Evolutionary conservation across 495 filamentous ascomycete genomes (phyloP).

Genomic region (Aspergillus indologenus): DNA sequence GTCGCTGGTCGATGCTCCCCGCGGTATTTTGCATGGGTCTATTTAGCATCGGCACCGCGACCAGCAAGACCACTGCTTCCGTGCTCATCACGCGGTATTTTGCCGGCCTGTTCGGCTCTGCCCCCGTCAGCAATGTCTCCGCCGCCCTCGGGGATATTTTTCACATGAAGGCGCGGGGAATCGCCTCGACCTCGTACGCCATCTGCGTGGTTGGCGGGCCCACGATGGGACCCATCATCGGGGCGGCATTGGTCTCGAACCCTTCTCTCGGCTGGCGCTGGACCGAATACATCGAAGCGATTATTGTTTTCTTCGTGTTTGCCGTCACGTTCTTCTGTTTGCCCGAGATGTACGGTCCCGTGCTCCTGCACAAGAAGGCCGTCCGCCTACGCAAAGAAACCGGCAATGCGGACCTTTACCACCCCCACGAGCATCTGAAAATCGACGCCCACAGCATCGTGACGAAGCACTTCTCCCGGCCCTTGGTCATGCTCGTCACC

Average conservation of each 20-base stretch:
- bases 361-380: constrained; percentile 34
- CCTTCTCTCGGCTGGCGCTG: constrained; percentile 41
- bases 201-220: constrained; percentile 43
- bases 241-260: constrained; percentile 42
- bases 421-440: constrained; percentile 41
- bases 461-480: constrained; percentile 34
- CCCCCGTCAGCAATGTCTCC: constrained; percentile 42
- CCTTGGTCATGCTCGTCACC: constrained; percentile 37
- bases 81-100: constrained; percentile 46
- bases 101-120: constrained; percentile 44
- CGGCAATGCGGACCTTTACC: constrained; percentile 33
- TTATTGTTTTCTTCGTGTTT: constrained; percentile 27
- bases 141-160: constrained; percentile 53
- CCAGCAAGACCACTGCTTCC: constrained; percentile 29
- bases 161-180: constrained; percentile 28
- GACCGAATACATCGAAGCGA: constrained; percentile 38
- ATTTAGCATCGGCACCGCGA: constrained; percentile 42
- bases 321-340: constrained; percentile 28
- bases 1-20: constrained; percentile 40
- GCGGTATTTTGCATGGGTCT: constrained; percentile 43
- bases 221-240: constrained; percentile 43
- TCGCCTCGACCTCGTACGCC: constrained; percentile 43
- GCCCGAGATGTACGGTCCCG: constrained; percentile 32
- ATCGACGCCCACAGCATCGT: constrained; percentile 30
- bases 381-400: constrained; percentile 28